Evolutionary conservation across 2,329 filamentous ascomycete species (phyloP), one percentile per base, ranked within the genome.

Genomic region (Sporothrix variecibatus): DNA sequence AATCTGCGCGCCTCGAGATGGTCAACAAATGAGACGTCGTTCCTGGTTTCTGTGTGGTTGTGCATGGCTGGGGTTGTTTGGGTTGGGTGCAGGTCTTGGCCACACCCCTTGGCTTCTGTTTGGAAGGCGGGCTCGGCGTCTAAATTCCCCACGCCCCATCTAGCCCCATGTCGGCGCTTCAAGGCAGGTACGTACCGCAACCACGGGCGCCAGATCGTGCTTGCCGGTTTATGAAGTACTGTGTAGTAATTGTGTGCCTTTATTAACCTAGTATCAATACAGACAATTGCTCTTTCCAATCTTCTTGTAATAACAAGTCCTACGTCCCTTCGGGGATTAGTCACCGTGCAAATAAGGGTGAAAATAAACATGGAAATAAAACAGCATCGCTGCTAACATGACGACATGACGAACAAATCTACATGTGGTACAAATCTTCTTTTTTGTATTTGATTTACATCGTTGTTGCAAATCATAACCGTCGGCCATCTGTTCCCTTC

Each of bases 1-100:
- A 69, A 51, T 53, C 67, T 53, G 20, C 67, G 46, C 67, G 46
- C 67, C 28, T 53, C 46, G 46, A 38, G 15, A 53, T 34, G 26
- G 28, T 53, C 46, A 20, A 69, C 67, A 69, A 69, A 69, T 69
- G 46, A 56, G 28, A 38, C 26, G 67, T 17, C 46, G 46, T 69
- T 67, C 8, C 23, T 69, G 46, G 28, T 51, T 17, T 51, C 26
- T 56, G 23, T 28, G 51, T 15, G 2, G 51, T 56, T 26, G n/a
- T 53, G 49, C n/a, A 53, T 53, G 8, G 23, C n/a, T 23, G 8
- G n/a, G 49, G 49, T 34, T 40, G 31, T 2, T 40, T 40, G 20
- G 23, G n/a, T 9, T 65, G n/a, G 62, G 20, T 51, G 51, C 9
- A 1, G 12, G 64, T 26, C 40, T 68, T 68, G 43, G 40, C 23